Evolutionary conservation across 495 filamentous ascomycete species (phyloP).

Genomic region (Bathelium albidoporum): DNA sequence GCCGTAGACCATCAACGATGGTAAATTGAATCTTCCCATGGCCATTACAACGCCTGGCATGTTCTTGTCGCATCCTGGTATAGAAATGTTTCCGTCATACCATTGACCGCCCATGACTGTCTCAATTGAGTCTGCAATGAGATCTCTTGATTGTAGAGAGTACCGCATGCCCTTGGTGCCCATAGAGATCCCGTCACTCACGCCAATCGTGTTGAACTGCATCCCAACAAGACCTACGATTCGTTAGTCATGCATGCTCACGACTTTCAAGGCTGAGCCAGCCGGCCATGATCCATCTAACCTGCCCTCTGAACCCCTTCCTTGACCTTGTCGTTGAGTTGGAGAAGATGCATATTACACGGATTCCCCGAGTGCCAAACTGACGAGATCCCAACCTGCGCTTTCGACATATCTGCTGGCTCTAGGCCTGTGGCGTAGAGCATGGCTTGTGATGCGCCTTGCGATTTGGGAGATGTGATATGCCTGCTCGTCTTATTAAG

Average conservation of each 20-base stretch:
- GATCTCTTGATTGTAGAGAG: constrained; percentile 83
- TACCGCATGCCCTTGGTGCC: constrained; percentile 84
- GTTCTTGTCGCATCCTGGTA: constrained; percentile 99
- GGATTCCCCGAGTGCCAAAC: constrained; percentile 89
- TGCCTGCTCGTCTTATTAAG: constrained; percentile 73
- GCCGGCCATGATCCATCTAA: constrained; percentile 50
- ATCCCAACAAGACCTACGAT: constrained; percentile 25
- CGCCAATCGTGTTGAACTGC: constrained; percentile 97
- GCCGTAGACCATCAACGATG: constrained; percentile 93
- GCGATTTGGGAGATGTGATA: constrained; percentile 92
- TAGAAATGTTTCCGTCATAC: constrained; percentile 97
- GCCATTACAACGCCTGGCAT: constrained; percentile 98
- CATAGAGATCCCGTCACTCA: constrained; percentile 79
- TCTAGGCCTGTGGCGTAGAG: constrained; percentile 85
- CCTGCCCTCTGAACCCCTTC: constrained; percentile 75
- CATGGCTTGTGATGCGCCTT: constrained; percentile 98
- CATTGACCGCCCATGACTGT: constrained; percentile 98
- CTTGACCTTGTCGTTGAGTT: constrained; percentile 71
- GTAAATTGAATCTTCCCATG: constrained; percentile 90
- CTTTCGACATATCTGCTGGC: constrained; percentile 79
- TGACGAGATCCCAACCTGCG: constrained; percentile 94
- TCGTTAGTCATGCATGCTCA: constrained; percentile 3
- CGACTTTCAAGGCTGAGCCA: neutral
- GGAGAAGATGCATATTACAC: constrained; percentile 97
- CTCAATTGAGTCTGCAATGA: constrained; percentile 97